Conservation (phyloP, 352 stramenopile genomes). For the Phytopythium chamaehyphon region DNA sequence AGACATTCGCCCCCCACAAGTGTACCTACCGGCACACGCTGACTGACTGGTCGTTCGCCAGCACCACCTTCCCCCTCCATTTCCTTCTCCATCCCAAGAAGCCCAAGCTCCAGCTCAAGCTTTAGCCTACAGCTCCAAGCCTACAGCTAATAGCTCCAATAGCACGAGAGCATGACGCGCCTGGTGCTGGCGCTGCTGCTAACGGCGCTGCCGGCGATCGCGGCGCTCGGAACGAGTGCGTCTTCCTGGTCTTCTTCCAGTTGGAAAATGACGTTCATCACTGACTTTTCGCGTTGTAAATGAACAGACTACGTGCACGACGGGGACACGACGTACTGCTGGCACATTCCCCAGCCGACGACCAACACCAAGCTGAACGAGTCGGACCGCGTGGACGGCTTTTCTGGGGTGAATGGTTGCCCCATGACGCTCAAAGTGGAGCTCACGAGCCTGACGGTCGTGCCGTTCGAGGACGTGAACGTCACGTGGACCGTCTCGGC, state of each 20-base stretch:
- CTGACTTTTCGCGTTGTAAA: not conserved
- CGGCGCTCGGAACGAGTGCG: constrained; percentile 46
- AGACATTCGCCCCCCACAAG: too few species aligned
- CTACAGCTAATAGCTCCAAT: too few species aligned
- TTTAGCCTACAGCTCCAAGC: not conserved
- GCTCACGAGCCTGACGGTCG: constrained; percentile 18
- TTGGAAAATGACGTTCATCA: too few species aligned
- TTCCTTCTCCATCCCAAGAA: too few species aligned
- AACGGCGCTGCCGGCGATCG: constrained; percentile 8
- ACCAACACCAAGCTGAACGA: constrained; percentile 39
- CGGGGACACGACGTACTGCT: constrained; percentile 44
- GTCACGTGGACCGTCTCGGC: constrained; percentile 45
- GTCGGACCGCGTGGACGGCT: constrained; percentile 32
- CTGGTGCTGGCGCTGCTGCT: constrained; percentile 10
- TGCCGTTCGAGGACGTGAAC: constrained; percentile 36
- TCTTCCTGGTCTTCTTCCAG: constrained; percentile 5
- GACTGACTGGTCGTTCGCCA: too few species aligned
- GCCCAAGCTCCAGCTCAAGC: not conserved
- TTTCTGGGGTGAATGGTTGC: constrained; percentile 26
- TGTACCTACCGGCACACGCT: too few species aligned
- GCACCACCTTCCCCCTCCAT: too few species aligned
- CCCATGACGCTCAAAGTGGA: constrained; percentile 39
- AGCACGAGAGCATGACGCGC: constrained; percentile 10
- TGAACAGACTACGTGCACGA: constrained; percentile 38
- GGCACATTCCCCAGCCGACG: constrained; percentile 37